Evolutionary conservation across 1,284 basidiomycete species (phyloP), one percentile per base, ranked within the genome.

Genomic region (Phenoliferia sp.): DNA sequence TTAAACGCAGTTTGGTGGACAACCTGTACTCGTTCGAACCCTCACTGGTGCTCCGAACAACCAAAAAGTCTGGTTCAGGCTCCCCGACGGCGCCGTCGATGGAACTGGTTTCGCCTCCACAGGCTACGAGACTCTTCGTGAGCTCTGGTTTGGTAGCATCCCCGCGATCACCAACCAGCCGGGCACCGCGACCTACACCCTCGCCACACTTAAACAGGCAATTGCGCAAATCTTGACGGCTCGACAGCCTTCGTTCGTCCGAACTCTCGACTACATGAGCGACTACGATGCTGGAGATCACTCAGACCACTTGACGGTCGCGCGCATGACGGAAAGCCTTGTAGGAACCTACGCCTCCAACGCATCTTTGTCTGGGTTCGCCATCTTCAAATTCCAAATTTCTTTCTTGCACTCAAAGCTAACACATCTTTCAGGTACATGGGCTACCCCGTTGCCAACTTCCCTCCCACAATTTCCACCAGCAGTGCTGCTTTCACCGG

Each of bases 141-240:
- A 63, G 34, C 72, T 75, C 9, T 75, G 73, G 62, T 70, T 70
- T 48, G 73, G 73, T n/a, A 72, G 68, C 5, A 73, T 75, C 54
- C 64, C 62, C 1, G 59, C 52, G 10, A 69, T 75, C 33, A 64
- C 60, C 31, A 70, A 65, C 59, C 59, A 66, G 32, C 59, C 67
- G 29, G 66, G 69, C 19, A 68, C 63, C 22, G 69, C 70, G 1
- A 64, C 68, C 4, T 72, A 61, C 66, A 69, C 72, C 12, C 63
- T 75, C 5, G 35, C 67, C 2, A 64, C 68, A 0, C 70, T 75
- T n/a, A 69, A 67, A 61, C 52, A 60, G n/a, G 70, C 72, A 0
- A 44, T 75, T 28, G 58, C 57, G 32, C 61, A 69, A 35, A 72
- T 75, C 60, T 60, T 75, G 26, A 26, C 66, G 12, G 66, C 66